phyloP scores from a whole-genome alignment of 2,329 filamentous ascomycete species.

The Fusarium sacchari region DNA sequence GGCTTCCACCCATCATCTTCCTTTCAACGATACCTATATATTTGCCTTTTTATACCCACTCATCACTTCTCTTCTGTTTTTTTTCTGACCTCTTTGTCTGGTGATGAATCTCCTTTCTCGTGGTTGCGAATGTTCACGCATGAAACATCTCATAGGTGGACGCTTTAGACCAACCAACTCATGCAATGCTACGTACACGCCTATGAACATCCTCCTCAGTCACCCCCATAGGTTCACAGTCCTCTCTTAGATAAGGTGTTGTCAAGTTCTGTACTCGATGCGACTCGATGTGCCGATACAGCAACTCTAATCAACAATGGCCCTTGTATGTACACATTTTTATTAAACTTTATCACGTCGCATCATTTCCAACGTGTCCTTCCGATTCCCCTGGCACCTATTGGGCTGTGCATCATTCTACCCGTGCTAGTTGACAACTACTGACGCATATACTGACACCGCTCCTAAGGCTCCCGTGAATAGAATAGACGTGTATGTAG shows the following conservation, averaged over 20 bases:
- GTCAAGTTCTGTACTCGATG: conserved; percentile 27
- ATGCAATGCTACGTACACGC: conserved; percentile 20
- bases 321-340: background rate
- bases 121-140: conserved; percentile 11
- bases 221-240: conserved; percentile 11
- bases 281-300: conserved; percentile 34
- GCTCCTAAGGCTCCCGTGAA: conserved; percentile 3
- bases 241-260: conserved; percentile 41
- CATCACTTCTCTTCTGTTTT: background rate
- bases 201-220: background rate
- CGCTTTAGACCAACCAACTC: conserved; percentile 27
- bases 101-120: conserved; percentile 12
- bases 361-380: background rate
- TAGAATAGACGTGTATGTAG: conserved; percentile 6
- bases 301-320: conserved; percentile 30
- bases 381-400: background rate
- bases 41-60: background rate
- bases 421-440: conserved; percentile 10
- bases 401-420: background rate
- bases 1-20: background rate
- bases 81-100: background rate
- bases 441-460: conserved; percentile 6
- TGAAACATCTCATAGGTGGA: conserved; percentile 31
- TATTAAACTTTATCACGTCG: conserved; percentile 19
- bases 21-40: background rate